Conservation (phyloP, 345 rosid genomes). For the Eucalyptus regnans region DNA sequence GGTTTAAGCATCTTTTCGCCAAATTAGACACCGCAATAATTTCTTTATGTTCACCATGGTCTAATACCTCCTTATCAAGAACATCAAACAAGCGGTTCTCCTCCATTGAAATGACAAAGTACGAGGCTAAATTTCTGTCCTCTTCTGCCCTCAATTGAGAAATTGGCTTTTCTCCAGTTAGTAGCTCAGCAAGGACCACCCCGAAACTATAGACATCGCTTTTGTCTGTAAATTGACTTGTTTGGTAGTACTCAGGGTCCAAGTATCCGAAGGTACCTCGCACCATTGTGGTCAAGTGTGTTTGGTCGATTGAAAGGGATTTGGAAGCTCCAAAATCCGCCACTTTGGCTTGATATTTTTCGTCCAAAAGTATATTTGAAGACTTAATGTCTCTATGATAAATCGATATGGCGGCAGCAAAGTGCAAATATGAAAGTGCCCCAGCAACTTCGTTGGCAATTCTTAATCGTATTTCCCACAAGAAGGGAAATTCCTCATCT, state of each 20-base stretch:
- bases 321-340: conserved; percentile 9
- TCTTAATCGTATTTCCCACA: neutral
- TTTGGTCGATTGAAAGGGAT: neutral
- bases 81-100: neutral
- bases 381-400: conserved; percentile 13
- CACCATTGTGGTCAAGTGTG: conserved; percentile 5
- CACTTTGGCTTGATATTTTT: conserved; percentile 1
- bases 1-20: neutral
- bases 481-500: neutral
- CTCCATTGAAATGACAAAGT: conserved; percentile 1
- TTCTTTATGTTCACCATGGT: neutral
- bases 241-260: conserved; percentile 9
- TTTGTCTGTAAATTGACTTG: neutral
- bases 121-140: neutral
- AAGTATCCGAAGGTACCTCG: conserved; percentile 8
- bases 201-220: conserved; percentile 10
- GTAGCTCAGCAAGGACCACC: conserved; percentile 2
- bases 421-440: conserved; percentile 5
- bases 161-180: neutral
- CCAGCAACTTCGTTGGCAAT: conserved; percentile 2
- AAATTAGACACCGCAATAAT: neutral
- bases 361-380: neutral
- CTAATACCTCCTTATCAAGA: conserved; percentile 1
- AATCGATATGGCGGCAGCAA: neutral
- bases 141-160: neutral